Evolutionary conservation across 495 filamentous ascomycete species (phyloP).

Genomic region (Glarea lozoyensis): DNA sequence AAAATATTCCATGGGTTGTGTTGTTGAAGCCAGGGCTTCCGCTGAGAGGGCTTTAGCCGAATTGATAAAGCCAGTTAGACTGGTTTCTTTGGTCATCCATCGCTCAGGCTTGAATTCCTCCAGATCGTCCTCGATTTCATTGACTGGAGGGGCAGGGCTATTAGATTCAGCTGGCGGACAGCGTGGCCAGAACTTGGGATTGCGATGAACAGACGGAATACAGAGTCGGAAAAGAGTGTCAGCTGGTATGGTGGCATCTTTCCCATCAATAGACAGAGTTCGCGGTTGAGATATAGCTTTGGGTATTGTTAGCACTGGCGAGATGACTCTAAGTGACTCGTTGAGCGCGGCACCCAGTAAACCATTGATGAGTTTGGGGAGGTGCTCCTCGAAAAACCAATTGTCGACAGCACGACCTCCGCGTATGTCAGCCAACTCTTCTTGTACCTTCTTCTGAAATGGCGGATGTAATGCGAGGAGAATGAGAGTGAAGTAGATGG

Average conservation of each 20-base stretch:
- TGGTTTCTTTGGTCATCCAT: constrained; percentile 44
- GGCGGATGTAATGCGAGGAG: constrained; percentile 50
- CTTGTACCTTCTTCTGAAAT: constrained; percentile 49
- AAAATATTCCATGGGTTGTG: constrained; percentile 41
- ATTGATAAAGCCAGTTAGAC: no score
- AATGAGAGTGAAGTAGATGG: constrained; percentile 50
- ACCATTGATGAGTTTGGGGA: constrained; percentile 33
- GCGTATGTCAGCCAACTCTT: constrained; percentile 48
- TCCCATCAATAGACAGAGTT: constrained; percentile 38
- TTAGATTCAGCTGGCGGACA: constrained; percentile 21
- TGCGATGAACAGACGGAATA: constrained; percentile 41
- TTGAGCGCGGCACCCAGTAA: constrained; percentile 60
- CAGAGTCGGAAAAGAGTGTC: constrained; percentile 35
- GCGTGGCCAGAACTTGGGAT: constrained; percentile 46
- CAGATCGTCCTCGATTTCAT: constrained; percentile 27
- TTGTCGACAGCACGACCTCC: constrained; percentile 36
- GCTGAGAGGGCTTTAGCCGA: no score
- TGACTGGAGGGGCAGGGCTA: constrained; percentile 23
- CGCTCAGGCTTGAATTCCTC: constrained; percentile 41
- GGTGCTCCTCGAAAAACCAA: constrained; percentile 51
- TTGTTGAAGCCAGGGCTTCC: no score
- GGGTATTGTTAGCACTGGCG: constrained; percentile 50
- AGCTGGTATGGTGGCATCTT: constrained; percentile 38
- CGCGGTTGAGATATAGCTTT: constrained; percentile 45
- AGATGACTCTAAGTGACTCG: constrained; percentile 54